Percentiles rank a stretch among this genome's conserved stretches.
phyloP scores from a whole-genome alignment of 164 flowering plant species.

The Chimonanthus salicifolius region DNA sequence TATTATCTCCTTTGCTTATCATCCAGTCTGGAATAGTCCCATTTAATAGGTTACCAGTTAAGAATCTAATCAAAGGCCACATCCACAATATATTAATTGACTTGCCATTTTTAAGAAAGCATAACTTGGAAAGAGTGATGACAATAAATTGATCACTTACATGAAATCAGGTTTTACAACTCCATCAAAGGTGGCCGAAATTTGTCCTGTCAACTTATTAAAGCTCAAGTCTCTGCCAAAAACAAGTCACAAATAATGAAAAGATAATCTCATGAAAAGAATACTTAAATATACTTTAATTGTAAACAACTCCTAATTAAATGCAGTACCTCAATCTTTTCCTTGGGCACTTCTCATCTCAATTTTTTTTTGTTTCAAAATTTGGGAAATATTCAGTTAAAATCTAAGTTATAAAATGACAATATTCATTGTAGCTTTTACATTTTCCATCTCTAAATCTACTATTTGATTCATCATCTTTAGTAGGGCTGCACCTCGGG shows the following conservation, averaged over 20 bases:
- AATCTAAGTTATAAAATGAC: not conserved
- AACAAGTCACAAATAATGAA: not conserved
- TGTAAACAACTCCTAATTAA: not conserved
- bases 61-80: conserved; percentile 35
- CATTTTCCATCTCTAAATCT: not conserved
- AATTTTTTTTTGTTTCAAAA: no score
- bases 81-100: not conserved
- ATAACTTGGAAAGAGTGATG: not conserved
- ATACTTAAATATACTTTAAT: not conserved
- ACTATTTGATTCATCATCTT: not conserved
- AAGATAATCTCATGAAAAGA: not conserved
- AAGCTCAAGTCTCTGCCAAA: conserved; percentile 66
- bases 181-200: conserved; percentile 30
- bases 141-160: conserved; percentile 27
- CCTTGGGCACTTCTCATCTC: not conserved
- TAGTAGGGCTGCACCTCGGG: no score
- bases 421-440: not conserved
- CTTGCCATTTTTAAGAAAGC: not conserved
- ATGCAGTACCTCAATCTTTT: not conserved
- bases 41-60: conserved; percentile 53
- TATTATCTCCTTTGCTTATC: conserved; percentile 37
- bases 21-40: conserved; percentile 56
- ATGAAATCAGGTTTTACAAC: conserved; percentile 21
- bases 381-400: not conserved
- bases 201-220: conserved; percentile 49